Evolutionary conservation across 768 basidiomycete species (phyloP), one percentile per base, ranked within the genome.

Genomic region (Dacryopinax primogenitus): DNA sequence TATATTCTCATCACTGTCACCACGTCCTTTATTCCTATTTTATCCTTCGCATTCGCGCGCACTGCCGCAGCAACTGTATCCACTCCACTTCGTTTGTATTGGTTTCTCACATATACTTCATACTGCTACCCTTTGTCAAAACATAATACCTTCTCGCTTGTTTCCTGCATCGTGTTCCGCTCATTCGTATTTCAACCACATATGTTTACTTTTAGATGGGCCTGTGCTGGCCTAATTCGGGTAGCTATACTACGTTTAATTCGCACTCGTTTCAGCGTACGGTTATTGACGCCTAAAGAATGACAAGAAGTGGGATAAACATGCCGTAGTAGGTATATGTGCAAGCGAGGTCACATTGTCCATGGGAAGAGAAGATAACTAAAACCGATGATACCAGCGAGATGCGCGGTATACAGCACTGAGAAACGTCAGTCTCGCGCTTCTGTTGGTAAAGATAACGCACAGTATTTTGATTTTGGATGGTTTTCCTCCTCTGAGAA

Each of bases 361-460:
- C 83, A 86, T 12, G 75, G 69, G n/a, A 70, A 68, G 12, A 89
- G 76, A n/a, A 79, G 76, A 62, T 72, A 81, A 6, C 77, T 69
- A 69, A 90, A 91, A 0, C 77, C 81, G 0, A 77, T 73, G 12
- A 90, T 78, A 0, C 90, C 90, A 1, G 78, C 34, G 12, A 83
- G 6, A 73, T 92, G 90, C 18, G 79, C 76, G 0, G 73, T 33
- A 32, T 78, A 71, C 37, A 91, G 84, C 0, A 73, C 87, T 90
- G 70, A 6, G 28, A 23, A 30, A 67, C 65, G 23, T 66, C 62
- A 39, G n/a, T 62, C 62, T 62, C 41, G 39, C 7, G 44, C 68
- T 65, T 62, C 39, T 66, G 61, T 68, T 71, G 16, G 39, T 45
- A 18, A 64, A 66, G 1, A 62, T 26, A 4, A 76, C 84, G 69